phyloP scores from a whole-genome alignment of 1,139 yeast genomes.

The Pichia sp. region DNA sequence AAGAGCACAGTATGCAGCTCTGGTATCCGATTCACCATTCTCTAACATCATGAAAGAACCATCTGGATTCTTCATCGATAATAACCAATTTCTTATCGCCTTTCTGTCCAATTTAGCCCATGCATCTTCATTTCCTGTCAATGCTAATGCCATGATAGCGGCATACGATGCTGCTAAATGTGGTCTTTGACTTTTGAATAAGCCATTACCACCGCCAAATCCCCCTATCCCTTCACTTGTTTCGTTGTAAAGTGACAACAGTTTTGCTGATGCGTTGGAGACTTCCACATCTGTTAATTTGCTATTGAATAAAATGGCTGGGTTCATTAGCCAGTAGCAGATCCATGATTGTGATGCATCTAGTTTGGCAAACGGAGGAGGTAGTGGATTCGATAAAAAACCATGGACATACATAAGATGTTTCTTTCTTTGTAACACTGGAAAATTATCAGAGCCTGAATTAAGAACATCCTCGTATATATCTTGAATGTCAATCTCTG shows the following conservation, averaged over 20 bases:
- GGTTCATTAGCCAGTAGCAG: constrained; percentile 77
- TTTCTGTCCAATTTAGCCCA: constrained; percentile 46
- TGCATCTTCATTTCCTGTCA: constrained; percentile 45
- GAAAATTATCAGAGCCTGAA: constrained; percentile 29
- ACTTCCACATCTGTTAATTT: constrained; percentile 15
- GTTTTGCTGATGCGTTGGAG: constrained; percentile 6
- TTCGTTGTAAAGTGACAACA: constrained; percentile 1
- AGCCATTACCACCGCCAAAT: constrained; percentile 73
- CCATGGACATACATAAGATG: constrained; percentile 42
- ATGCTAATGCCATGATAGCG: constrained; percentile 60
- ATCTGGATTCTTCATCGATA: constrained; percentile 57
- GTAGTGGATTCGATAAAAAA: constrained; percentile 46
- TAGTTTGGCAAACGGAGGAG: constrained; percentile 46
- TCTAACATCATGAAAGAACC: constrained; percentile 76
- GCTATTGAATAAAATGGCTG: constrained; percentile 42
- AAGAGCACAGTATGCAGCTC: constrained; percentile 87
- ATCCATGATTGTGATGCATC: constrained; percentile 96
- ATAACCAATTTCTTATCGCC: constrained; percentile 59
- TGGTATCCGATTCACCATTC: constrained; percentile 83
- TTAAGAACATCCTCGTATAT: constrained; percentile 33
- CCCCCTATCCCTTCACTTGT: constrained; percentile 50
- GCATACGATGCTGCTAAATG: constrained; percentile 91
- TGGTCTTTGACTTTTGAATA: constrained; percentile 56
- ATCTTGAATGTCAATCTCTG: constrained; percentile 28
- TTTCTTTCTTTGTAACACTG: constrained; percentile 31